Conservation (phyloP, 805 yeast genomes). For the Candida incommunis region DNA sequence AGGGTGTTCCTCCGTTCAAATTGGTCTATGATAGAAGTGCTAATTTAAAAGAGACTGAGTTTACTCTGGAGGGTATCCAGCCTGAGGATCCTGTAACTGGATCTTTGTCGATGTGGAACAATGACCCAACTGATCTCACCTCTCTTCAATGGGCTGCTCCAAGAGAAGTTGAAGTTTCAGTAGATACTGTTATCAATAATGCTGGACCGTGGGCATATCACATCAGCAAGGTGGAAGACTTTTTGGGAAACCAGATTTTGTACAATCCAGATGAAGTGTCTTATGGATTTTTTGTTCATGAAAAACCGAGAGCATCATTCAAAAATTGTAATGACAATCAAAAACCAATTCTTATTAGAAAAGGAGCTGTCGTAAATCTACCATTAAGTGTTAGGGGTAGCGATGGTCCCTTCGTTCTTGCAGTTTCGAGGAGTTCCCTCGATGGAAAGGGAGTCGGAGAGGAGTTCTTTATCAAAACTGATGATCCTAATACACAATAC, state of each 20-base stretch:
- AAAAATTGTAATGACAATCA: conserved; percentile 16
- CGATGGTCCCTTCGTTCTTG: conserved; percentile 31
- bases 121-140: conserved; percentile 6
- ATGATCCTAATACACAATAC: background rate
- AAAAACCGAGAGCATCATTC: conserved; percentile 38
- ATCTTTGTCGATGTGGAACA: conserved; percentile 12
- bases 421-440: conserved; percentile 19
- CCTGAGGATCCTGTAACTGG: conserved; percentile 35
- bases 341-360: conserved; percentile 16
- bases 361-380: conserved; percentile 13
- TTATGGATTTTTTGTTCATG: conserved; percentile 37
- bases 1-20: conserved; percentile 70
- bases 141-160: conserved; percentile 23
- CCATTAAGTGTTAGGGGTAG: conserved; percentile 12
- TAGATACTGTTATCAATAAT: conserved; percentile 28
- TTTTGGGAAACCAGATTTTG: conserved; percentile 43
- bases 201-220: conserved; percentile 43
- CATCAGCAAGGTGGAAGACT: conserved; percentile 48
- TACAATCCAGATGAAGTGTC: conserved; percentile 24
- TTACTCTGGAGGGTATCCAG: conserved; percentile 31
- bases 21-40: conserved; percentile 30
- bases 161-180: conserved; percentile 25
- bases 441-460: conserved; percentile 12
- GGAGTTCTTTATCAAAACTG: background rate
- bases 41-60: conserved; percentile 25